A percentile compares a stretch with the other conserved stretches of the same genome.
These are phyloP conservation scores for Dendrostoma leiphaemia DNA, from an alignment of 2,329 filamentous ascomycete genomes.

Conservation along the genomic window DNA sequence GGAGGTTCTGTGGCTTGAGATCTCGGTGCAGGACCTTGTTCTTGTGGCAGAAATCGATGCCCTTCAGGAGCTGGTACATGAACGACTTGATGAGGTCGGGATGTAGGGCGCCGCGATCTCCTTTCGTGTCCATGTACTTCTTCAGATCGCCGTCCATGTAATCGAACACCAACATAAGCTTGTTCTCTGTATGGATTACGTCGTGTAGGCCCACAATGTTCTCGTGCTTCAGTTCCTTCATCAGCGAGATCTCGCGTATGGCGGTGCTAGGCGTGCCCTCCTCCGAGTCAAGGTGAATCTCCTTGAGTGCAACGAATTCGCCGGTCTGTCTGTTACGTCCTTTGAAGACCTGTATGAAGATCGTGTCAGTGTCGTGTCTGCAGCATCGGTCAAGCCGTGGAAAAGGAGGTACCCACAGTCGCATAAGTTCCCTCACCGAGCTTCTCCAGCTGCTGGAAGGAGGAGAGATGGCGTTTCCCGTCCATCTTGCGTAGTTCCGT, in stretches of 20 bases:
- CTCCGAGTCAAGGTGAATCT: slow-evolving; percentile 98
- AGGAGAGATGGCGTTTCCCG: slow-evolving; percentile 87
- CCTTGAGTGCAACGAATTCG: slow-evolving; percentile 93
- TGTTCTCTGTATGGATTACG: slow-evolving; percentile 99
- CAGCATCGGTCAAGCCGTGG: no score
- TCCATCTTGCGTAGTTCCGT: slow-evolving; percentile 70
- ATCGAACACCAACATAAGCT: slow-evolving; percentile 98
- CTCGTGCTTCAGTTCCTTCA: slow-evolving; percentile 99
- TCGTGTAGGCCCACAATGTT: slow-evolving; percentile 97
- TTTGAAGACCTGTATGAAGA: slow-evolving; percentile 76
- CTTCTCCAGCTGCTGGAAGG: slow-evolving; percentile 99
- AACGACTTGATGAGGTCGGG: slow-evolving; percentile 94
- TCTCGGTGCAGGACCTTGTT: slow-evolving; percentile 95
- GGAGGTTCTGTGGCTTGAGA: slow-evolving; percentile 91
- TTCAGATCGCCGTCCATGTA: slow-evolving; percentile 99
- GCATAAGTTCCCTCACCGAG: slow-evolving; percentile 98
- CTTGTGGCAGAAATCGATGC: slow-evolving; percentile 97
- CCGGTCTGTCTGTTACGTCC: slow-evolving; percentile 95
- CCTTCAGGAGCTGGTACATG: slow-evolving; percentile 95
- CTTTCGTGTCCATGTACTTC: slow-evolving; percentile 95
- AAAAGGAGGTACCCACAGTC: slow-evolving; percentile 68
- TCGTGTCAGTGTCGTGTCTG: no score
- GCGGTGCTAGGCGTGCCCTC: slow-evolving; percentile 96
- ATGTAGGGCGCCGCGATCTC: slow-evolving; percentile 85
- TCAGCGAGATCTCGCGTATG: slow-evolving; percentile 96